phyloP scores from a whole-genome alignment of 108 stramenopile species.

The Nitzschia inconspicua region DNA sequence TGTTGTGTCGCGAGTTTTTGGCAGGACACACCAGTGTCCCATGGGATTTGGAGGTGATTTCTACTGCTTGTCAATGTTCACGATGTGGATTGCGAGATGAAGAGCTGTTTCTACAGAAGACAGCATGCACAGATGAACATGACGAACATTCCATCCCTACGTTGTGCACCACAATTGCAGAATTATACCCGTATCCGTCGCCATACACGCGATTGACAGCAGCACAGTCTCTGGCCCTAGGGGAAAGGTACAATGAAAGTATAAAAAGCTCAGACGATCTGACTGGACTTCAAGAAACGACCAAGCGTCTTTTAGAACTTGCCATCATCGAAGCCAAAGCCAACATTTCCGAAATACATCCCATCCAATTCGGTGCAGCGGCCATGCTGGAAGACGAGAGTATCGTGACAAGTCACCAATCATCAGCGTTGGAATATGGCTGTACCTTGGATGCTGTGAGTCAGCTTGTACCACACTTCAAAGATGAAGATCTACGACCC shows the following conservation, averaged over 20 bases:
- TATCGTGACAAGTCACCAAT: slow-evolving; percentile 48
- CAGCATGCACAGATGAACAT: not conserved
- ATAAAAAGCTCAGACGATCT: not conserved
- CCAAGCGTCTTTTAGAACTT: slow-evolving; percentile 36
- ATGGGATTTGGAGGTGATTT: slow-evolving; percentile 48
- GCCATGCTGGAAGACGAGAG: slow-evolving; percentile 60
- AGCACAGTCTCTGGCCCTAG: slow-evolving; percentile 44
- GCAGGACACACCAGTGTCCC: slow-evolving; percentile 50
- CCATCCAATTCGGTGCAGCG: slow-evolving; percentile 78
- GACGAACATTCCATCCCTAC: slow-evolving; percentile 38
- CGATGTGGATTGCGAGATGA: slow-evolving; percentile 19
- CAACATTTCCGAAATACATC: slow-evolving; percentile 44
- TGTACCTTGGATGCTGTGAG: slow-evolving; percentile 81
- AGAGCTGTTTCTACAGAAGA: slow-evolving; percentile 13
- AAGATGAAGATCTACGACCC: slow-evolving; percentile 15
- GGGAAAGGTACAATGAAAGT: slow-evolving; percentile 21
- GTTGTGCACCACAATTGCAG: slow-evolving; percentile 36
- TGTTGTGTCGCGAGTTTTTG: slow-evolving; percentile 87
- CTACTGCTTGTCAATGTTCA: slow-evolving; percentile 45
- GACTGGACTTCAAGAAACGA: slow-evolving; percentile 15
- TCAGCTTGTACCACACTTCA: slow-evolving; percentile 51
- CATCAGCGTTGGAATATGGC: slow-evolving; percentile 81
- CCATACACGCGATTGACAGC: slow-evolving; percentile 56
- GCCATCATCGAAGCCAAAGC: slow-evolving; percentile 42
- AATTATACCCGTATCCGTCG: slow-evolving; percentile 80